Base-by-base conservation (phyloP, 192 early-diverging fungal genomes). In the Backusella sp. region DNA sequence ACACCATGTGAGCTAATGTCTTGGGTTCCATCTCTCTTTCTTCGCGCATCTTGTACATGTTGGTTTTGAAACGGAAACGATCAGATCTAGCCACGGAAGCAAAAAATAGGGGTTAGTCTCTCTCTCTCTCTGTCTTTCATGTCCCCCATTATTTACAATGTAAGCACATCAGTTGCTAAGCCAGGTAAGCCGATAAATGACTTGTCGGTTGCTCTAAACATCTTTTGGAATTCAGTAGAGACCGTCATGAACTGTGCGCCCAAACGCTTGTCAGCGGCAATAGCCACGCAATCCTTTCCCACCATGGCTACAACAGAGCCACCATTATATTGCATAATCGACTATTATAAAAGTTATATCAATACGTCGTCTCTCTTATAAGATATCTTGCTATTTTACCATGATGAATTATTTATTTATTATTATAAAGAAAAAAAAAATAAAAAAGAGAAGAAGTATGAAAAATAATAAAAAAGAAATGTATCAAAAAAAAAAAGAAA, bases 241-340 rank as follows among this genome's bases (percentile, higher is more conserved):
- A 99, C 89, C 15, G 96, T 98, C 89, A 97, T 88, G 74, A 92
- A 92, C 76, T 97, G 95, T 65, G 93, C 88, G 66, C 98, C 98
- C 65, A 99, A 90, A 68, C 97, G 91, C 68, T 94, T 93, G 84
- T 99, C 98, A 21, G 96, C 88, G 0, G 95, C 98, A 79, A 99
- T 98, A 37, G 97, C 98, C 12, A 99, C 96, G 82, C 98, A 99
- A 86, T 95, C 91, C 86, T 99, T 99, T 83, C 98, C 98, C 49
- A 90, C 90, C 96, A 99, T 98, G 69, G 96, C 97, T 75, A 98
- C 93, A 69, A 99, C 85, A 72, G 95, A 91, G 76, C 92, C 91
- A 77, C 98, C 98, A 88, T 98, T 98, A 82, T 97, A 97, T 85
- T 93, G 88, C 92, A 93, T 94, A 85, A 96, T 94, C 74, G 90